A percentile compares a stretch with the other conserved stretches of the same genome.
Conservation (phyloP, 2,329 filamentous ascomycete genomes). For the Domatiomyces catenatus region DNA sequence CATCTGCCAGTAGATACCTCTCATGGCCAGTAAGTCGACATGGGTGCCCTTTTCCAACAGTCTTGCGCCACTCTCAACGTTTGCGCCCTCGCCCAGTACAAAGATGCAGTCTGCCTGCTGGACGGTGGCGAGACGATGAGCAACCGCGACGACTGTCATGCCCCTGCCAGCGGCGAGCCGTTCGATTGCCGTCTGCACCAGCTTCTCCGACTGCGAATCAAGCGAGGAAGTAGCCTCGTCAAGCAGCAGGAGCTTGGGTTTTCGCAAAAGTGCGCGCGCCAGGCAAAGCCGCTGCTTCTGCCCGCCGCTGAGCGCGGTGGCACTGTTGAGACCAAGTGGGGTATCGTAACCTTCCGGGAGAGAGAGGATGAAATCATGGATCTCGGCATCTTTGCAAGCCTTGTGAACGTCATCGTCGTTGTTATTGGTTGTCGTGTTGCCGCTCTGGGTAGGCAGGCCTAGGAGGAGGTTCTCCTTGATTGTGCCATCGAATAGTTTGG, state of each 20-base stretch:
- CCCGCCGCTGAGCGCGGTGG: constrained; percentile 36
- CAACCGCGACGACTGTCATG: constrained; percentile 56
- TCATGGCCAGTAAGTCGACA: constrained; percentile 37
- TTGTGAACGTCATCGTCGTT: constrained; percentile 29
- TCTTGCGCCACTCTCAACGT: constrained; percentile 20
- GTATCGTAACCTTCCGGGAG: constrained; percentile 38
- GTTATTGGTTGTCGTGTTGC: constrained; percentile 19
- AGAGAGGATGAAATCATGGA: constrained; percentile 37
- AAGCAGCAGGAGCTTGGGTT: constrained; percentile 38
- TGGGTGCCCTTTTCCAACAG: constrained; percentile 49
- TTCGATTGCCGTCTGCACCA: constrained; percentile 56
- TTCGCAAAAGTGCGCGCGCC: constrained; percentile 38
- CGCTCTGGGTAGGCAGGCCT: constrained; percentile 25
- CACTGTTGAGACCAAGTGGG: constrained; percentile 33
- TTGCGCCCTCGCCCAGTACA: constrained; percentile 49
- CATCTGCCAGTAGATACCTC: constrained; percentile 41
- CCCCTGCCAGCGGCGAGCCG: constrained; percentile 37
- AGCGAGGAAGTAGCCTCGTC: constrained; percentile 47
- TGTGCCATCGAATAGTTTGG: constrained; percentile 30
- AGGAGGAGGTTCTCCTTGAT: constrained; percentile 35
- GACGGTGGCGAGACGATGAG: constrained; percentile 61
- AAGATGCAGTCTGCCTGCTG: constrained; percentile 70
- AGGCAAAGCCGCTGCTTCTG: constrained; percentile 43
- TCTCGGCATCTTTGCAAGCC: constrained; percentile 37
- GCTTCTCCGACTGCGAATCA: constrained; percentile 50